Percentiles rank a stretch among this genome's conserved stretches.
Conservation (phyloP, 306 rosid genomes). For the Fragaria nilgerrensis region DNA sequence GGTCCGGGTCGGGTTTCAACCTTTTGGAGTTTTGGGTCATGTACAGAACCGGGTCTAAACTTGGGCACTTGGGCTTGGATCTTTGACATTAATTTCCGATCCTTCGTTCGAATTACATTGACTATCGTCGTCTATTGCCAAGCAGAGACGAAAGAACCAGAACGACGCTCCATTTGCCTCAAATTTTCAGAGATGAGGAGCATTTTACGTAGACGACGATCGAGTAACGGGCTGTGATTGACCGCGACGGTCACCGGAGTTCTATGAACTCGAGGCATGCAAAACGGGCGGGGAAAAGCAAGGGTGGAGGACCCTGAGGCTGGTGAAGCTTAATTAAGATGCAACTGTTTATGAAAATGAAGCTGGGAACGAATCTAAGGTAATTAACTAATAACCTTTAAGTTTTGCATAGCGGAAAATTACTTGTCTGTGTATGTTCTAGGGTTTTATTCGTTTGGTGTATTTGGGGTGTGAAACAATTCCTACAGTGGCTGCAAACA, state of each 20-base stretch:
- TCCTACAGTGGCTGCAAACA: constrained; percentile 6
- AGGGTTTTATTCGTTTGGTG: not conserved
- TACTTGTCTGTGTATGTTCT: not conserved
- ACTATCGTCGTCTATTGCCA: too few species aligned
- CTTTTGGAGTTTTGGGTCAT: not conserved
- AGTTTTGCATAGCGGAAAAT: not conserved
- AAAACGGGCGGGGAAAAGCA: not conserved
- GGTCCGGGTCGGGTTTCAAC: not conserved
- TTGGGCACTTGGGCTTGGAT: not conserved
- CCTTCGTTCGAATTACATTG: not conserved
- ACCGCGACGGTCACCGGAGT: not conserved
- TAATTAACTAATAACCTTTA: not conserved
- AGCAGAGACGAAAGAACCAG: not conserved
- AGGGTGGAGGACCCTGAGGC: not conserved
- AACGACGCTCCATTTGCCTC: not conserved
- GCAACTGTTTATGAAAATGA: not conserved
- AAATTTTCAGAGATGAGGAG: not conserved
- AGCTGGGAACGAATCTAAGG: not conserved
- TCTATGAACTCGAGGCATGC: not conserved
- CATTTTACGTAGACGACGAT: not conserved
- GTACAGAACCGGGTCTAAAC: not conserved
- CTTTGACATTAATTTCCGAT: not conserved
- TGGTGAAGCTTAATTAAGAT: not conserved
- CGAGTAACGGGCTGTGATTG: not conserved
- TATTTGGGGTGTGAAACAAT: not conserved